phyloP scores from a whole-genome alignment of 139 green algal genomes.

The Mesotaenium endlicherianum region DNA sequence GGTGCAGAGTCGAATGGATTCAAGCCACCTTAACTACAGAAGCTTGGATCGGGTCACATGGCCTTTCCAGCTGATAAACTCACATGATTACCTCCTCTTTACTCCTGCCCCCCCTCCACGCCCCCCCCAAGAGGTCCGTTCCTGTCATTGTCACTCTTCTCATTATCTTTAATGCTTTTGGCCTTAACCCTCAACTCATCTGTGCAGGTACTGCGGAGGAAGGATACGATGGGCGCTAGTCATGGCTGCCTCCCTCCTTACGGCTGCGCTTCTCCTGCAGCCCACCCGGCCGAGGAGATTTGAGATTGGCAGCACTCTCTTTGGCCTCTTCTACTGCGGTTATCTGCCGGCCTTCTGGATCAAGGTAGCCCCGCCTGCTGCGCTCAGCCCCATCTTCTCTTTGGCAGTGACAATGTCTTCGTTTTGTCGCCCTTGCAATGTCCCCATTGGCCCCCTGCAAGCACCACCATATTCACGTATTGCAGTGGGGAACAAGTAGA shows the following conservation, averaged over 20 bases:
- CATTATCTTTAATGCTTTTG: neutral
- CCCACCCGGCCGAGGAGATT: conserved; percentile 25
- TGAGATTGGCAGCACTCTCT: conserved; percentile 52
- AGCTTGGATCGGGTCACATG: neutral
- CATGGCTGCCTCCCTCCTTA: conserved; percentile 16
- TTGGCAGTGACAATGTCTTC: too few relatives aligned
- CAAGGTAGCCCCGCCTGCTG: conserved; percentile 40
- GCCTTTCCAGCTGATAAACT: neutral
- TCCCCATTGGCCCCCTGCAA: too few relatives aligned
- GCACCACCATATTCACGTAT: too few relatives aligned
- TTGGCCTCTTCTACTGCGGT: conserved; percentile 63
- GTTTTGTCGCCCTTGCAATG: too few relatives aligned
- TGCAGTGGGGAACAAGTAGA: too few relatives aligned
- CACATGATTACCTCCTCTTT: too few relatives aligned
- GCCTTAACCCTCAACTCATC: neutral
- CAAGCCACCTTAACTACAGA: neutral
- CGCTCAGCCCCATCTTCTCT: too few relatives aligned
- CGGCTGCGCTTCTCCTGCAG: conserved; percentile 44
- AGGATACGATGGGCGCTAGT: neutral
- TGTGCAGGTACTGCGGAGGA: conserved; percentile 10
- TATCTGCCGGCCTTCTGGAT: conserved; percentile 62
- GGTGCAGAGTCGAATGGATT: too few relatives aligned
- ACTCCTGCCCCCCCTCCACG: too few relatives aligned
- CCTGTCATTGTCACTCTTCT: neutral
- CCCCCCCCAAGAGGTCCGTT: neutral